These are phyloP conservation scores for Huntiella moniliformis DNA, from an alignment of 2,329 filamentous ascomycete genomes.

Conservation along the genomic window DNA sequence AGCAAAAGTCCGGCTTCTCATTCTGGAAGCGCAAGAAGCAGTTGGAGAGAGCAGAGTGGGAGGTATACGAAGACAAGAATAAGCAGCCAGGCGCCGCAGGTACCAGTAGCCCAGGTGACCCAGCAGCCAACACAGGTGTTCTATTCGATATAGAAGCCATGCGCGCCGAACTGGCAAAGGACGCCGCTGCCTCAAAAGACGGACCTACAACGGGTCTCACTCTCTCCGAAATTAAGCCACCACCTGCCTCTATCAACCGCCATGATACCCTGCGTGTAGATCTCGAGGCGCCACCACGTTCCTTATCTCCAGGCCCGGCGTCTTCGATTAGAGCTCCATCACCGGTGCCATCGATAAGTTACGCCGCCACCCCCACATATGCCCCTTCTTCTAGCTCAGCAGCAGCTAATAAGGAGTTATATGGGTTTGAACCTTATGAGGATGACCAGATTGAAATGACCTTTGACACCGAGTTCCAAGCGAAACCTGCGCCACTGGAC, in stretches of 20 bases:
- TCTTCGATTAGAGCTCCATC: slow-evolving; percentile 5
- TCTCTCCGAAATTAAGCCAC: slow-evolving; percentile 7
- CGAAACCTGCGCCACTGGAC: slow-evolving; percentile 16
- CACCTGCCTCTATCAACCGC: slow-evolving; percentile 7
- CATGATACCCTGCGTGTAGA: slow-evolving; percentile 5
- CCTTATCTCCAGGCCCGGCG: slow-evolving; percentile 4
- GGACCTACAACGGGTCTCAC: background rate
- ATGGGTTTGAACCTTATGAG: slow-evolving; percentile 10
- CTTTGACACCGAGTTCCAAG: slow-evolving; percentile 46
- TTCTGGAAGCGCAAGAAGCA: slow-evolving; percentile 74
- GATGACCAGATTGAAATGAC: slow-evolving; percentile 47
- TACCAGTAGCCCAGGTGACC: slow-evolving; percentile 26
- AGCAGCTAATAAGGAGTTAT: slow-evolving; percentile 4
- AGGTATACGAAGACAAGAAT: slow-evolving; percentile 63
- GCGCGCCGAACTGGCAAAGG: slow-evolving; percentile 59
- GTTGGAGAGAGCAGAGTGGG: slow-evolving; percentile 72
- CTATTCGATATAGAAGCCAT: slow-evolving; percentile 95
- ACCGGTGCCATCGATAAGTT: slow-evolving; percentile 5
- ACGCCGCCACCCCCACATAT: background rate
- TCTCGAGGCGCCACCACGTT: background rate
- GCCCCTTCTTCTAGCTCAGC: slow-evolving; percentile 2
- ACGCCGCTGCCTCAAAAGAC: slow-evolving; percentile 56
- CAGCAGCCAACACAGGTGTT: slow-evolving; percentile 35
- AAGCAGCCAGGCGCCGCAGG: slow-evolving; percentile 20
- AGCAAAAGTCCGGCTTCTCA: slow-evolving; percentile 41